Base-by-base conservation (phyloP, 2,329 filamentous ascomycete species). In the Fusarium neocosmosporiellum region DNA sequence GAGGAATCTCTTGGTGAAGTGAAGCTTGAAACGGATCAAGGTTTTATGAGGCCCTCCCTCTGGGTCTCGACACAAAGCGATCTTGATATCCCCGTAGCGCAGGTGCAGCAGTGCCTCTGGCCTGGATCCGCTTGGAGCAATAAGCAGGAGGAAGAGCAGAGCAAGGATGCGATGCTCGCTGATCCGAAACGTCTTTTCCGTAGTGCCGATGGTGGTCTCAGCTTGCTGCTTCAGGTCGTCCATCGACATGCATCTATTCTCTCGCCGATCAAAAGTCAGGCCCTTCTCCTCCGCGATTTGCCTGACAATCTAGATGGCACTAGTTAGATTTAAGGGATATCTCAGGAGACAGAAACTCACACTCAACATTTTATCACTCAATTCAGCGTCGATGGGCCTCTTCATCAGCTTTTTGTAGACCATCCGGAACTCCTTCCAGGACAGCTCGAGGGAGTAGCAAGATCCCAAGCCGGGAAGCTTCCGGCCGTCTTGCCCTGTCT, bases 1-100 rank as follows among this genome's bases (percentile, higher is more conserved):
- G 33, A 79, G 66, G 55, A 73, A 79, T 8, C 65, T 68, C 65
- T 79, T 79, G n/a, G 63, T 78, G 53, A 78, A 79, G 43, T 69
- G 36, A 18, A 63, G 64, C 20, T 46, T 74, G 24, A 76, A 76
- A 13, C 36, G 16, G 39, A 75, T 41, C 7, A 74, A 27, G 18
- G 67, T 50, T 4, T 70, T 68, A 54, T 73, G 34, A 20, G 60
- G 73, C 13, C 68, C 62, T 14, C 71, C 63, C 33, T 69, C 36
- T 24, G 59, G 70, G 39, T 77, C 64, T 58, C 65, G 54, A 24
- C 59, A 55, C n/a, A 78, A 63, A 8, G 59, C 14, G 29, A 75
- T 16, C 33, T 39, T 5, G n/a, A 77, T 36, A 33, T 78, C 67
- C 29, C 53, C 37, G 60, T 72, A 77, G 22, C 64, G 46, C 4